Evolutionary conservation across 2,329 filamentous ascomycete genomes (phyloP).

Genomic region (Aspergillus sp.): DNA sequence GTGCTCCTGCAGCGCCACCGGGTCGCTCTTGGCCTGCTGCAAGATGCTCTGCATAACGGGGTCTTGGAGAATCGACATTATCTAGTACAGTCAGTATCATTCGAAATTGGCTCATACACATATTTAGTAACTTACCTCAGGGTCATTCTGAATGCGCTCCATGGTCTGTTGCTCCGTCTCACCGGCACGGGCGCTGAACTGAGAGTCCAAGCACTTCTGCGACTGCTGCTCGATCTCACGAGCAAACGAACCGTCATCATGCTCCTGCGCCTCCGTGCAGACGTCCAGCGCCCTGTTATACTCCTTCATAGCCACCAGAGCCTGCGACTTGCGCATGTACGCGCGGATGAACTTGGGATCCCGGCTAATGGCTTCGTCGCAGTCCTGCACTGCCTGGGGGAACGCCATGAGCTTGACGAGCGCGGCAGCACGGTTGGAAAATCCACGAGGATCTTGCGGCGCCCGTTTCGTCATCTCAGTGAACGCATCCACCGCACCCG

Average conservation of each 20-base stretch:
- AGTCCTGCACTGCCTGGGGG: conserved; percentile 87
- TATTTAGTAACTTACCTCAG: conserved; percentile 58
- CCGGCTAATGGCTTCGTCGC: conserved; percentile 81
- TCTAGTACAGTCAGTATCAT: conserved; percentile 40
- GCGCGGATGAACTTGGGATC: conserved; percentile 91
- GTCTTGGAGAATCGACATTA: conserved; percentile 86
- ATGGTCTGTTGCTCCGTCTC: conserved; percentile 95
- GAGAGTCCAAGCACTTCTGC: conserved; percentile 82
- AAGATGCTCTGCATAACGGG: conserved; percentile 97
- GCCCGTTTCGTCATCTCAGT: conserved; percentile 94
- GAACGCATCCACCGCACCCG: conserved; percentile 88
- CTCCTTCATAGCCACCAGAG: conserved; percentile 94
- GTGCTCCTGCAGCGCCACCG: conserved; percentile 87
- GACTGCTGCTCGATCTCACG: conserved; percentile 91
- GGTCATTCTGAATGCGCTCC: conserved; percentile 81
- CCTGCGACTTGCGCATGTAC: conserved; percentile 93
- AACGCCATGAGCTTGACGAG: conserved; percentile 96
- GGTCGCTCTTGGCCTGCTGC: conserved; percentile 91
- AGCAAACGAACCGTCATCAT: conserved; percentile 76
- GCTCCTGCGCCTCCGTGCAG: conserved; percentile 69
- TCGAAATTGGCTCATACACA: neutral
- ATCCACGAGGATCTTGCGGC: conserved; percentile 85
- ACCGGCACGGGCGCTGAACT: conserved; percentile 84
- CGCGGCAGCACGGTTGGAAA: conserved; percentile 93
- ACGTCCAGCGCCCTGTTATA: conserved; percentile 92